These are phyloP conservation scores for Pythium sukuiense DNA, from an alignment of 352 stramenopile species.

Conservation along the genomic window DNA sequence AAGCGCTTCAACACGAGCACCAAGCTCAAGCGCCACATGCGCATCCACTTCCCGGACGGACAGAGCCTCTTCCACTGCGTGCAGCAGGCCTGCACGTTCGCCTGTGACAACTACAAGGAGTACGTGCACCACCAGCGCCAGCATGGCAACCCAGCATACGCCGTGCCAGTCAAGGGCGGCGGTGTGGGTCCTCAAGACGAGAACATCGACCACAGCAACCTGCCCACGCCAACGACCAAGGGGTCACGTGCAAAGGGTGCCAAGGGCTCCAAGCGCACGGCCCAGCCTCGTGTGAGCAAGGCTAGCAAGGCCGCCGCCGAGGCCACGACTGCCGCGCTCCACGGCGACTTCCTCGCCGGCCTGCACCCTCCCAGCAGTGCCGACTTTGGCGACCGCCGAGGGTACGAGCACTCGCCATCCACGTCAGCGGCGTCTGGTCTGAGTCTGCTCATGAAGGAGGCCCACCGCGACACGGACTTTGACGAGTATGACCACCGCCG, in stretches of 20 bases:
- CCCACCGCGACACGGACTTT: conserved; percentile 13
- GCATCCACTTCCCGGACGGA: conserved; percentile 81
- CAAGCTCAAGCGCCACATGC: conserved; percentile 89
- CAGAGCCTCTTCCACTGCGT: conserved; percentile 77
- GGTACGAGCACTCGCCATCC: conserved; percentile 11
- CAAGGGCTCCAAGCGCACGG: conserved; percentile 9
- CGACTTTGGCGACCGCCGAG: background rate
- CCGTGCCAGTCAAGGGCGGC: conserved; percentile 1
- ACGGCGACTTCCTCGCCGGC: conserved; percentile 5
- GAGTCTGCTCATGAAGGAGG: conserved; percentile 24
- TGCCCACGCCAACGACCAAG: background rate
- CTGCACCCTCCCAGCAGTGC: background rate
- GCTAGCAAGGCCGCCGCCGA: conserved; percentile 11
- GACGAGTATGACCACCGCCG: conserved; percentile 20
- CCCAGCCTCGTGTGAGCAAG: conserved; percentile 12
- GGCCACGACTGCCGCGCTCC: conserved; percentile 5
- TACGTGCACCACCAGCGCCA: conserved; percentile 60
- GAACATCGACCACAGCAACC: conserved; percentile 21
- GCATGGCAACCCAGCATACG: conserved; percentile 17
- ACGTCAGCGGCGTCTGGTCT: conserved; percentile 15
- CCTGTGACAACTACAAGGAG: conserved; percentile 86
- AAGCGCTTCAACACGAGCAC: conserved; percentile 89
- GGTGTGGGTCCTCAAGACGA: conserved; percentile 10
- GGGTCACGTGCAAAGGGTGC: background rate
- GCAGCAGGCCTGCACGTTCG: conserved; percentile 51